These are phyloP conservation scores for Dimargaris xerosporica DNA, from an alignment of 192 early-diverging fungal species.

Conservation along the genomic window DNA sequence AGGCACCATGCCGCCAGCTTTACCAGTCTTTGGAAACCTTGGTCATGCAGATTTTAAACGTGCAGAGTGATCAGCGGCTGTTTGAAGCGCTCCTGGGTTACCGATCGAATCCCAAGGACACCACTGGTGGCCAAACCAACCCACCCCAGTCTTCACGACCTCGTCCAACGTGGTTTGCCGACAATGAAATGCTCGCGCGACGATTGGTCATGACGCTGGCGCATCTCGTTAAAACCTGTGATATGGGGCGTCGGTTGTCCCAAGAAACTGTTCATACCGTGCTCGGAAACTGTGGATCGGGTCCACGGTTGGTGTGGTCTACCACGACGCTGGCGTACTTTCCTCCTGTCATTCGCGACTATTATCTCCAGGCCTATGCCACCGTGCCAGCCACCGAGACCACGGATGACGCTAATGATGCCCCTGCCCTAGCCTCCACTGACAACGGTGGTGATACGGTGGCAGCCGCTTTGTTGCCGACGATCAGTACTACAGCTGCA, in stretches of 20 bases:
- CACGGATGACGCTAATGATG: too few relatives aligned
- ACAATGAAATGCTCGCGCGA: slow-evolving; percentile 41
- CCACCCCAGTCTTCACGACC: not conserved
- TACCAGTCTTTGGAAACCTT: slow-evolving; percentile 54
- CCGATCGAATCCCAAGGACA: too few relatives aligned
- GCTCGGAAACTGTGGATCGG: not conserved
- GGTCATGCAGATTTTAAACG: slow-evolving; percentile 39
- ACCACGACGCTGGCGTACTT: slow-evolving; percentile 33
- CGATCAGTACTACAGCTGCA: not conserved
- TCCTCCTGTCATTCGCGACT: slow-evolving; percentile 29
- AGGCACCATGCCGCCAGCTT: slow-evolving; percentile 45
- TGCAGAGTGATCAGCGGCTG: slow-evolving; percentile 30
- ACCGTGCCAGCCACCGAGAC: not conserved
- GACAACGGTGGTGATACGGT: too few relatives aligned
- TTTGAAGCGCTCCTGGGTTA: slow-evolving; percentile 23
- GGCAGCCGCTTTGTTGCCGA: too few relatives aligned
- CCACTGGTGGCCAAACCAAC: too few relatives aligned
- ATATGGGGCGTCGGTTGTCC: not conserved
- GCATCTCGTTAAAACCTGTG: slow-evolving; percentile 30
- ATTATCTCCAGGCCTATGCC: slow-evolving; percentile 25
- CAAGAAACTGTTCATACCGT: not conserved
- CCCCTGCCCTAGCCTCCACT: too few relatives aligned
- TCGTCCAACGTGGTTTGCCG: slow-evolving; percentile 38
- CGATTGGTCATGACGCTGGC: slow-evolving; percentile 32
- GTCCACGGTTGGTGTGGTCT: slow-evolving; percentile 32